phyloP scores from a whole-genome alignment of 352 stramenopile genomes.

The Phytophthora sp. region DNA sequence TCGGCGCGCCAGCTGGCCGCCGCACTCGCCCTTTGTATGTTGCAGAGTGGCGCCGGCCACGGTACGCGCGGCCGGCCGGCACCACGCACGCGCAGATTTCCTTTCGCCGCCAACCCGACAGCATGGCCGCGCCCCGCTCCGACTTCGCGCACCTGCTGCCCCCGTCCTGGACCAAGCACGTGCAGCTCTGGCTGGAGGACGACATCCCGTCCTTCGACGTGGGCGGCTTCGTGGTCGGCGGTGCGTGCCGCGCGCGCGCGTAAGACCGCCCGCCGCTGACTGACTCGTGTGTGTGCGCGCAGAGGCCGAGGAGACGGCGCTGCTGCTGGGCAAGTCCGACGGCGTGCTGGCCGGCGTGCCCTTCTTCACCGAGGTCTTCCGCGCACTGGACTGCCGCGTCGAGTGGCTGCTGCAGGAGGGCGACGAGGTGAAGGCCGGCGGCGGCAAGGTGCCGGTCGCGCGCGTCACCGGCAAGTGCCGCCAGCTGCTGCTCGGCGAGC shows the following conservation, averaged over 20 bases:
- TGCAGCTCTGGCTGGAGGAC: slow-evolving; percentile 95
- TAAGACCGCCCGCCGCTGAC: not conserved
- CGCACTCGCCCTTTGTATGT: slow-evolving; percentile 8
- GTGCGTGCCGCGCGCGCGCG: slow-evolving; percentile 15
- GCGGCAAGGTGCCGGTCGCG: slow-evolving; percentile 91
- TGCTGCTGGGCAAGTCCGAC: slow-evolving; percentile 93
- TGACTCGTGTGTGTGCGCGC: slow-evolving; percentile 9
- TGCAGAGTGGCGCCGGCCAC: not conserved
- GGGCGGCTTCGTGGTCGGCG: slow-evolving; percentile 97
- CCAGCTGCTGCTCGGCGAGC: slow-evolving; percentile 95
- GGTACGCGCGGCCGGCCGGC: not conserved
- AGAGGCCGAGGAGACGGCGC: slow-evolving; percentile 82
- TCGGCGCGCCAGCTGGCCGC: slow-evolving; percentile 5
- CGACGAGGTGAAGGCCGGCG: slow-evolving; percentile 51
- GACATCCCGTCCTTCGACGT: slow-evolving; percentile 98
- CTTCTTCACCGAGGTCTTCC: slow-evolving; percentile 97
- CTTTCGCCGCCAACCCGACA: not conserved
- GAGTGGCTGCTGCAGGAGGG: slow-evolving; percentile 91
- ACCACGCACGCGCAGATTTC: not conserved
- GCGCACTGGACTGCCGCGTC: slow-evolving; percentile 89
- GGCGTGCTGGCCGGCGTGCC: slow-evolving; percentile 95
- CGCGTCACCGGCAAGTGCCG: slow-evolving; percentile 95
- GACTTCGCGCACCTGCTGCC: slow-evolving; percentile 73
- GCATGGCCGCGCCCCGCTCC: slow-evolving; percentile 36
- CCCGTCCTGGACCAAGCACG: slow-evolving; percentile 85